Conservation (phyloP, 257 asterid species). For the Fraxinus excelsior region DNA sequence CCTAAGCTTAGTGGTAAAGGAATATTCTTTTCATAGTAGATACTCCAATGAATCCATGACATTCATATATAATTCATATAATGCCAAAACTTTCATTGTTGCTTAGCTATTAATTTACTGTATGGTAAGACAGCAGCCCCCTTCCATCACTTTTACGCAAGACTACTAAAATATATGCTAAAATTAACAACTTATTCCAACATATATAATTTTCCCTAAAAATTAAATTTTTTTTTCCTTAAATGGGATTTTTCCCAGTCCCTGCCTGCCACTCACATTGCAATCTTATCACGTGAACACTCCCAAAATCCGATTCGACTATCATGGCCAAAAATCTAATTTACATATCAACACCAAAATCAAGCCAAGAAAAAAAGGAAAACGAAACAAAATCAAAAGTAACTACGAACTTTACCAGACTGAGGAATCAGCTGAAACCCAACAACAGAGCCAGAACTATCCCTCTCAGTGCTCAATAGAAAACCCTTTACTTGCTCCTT, state of each 20-base stretch:
- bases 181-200: not conserved
- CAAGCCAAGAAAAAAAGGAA: not conserved
- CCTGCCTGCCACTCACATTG: conserved; percentile 15
- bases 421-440: conserved; percentile 68
- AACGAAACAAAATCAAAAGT: not conserved
- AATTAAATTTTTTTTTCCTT: not conserved
- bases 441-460: conserved; percentile 60
- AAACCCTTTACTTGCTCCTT: conserved; percentile 38
- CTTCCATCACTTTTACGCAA: not conserved
- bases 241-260: not conserved
- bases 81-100: too few species aligned
- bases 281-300: not conserved
- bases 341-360: not conserved
- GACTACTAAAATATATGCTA: not conserved
- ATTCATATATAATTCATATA: not conserved
- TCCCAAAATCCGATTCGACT: not conserved
- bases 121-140: too few species aligned
- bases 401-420: conserved; percentile 44
- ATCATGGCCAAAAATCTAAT: not conserved
- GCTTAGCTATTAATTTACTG: too few species aligned
- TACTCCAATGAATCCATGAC: not conserved
- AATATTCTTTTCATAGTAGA: not conserved
- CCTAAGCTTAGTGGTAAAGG: not conserved
- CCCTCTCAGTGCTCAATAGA: conserved; percentile 54
- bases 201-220: not conserved